Percentiles rank a stretch among this genome's conserved stretches.
Conservation (phyloP, 805 yeast genomes). For the Blastobotrys terrestris region DNA sequence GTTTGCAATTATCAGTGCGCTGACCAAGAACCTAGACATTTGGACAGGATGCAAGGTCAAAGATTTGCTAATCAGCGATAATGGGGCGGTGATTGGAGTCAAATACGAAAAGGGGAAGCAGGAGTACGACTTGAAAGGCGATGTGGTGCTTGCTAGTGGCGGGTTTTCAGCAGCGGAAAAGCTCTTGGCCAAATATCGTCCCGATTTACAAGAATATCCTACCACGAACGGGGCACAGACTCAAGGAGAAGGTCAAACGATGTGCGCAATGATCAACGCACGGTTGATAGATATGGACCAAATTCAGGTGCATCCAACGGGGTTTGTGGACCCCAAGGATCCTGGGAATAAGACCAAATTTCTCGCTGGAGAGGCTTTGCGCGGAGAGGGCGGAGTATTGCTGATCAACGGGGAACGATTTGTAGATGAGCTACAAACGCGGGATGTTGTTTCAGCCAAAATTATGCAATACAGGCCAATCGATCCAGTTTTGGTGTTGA, state of each 20-base stretch:
- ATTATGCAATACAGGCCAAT: conserved; percentile 37
- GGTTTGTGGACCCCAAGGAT: conserved; percentile 50
- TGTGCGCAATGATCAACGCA: conserved; percentile 40
- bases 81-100: conserved; percentile 37
- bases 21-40: conserved; percentile 41
- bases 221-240: conserved; percentile 58
- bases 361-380: conserved; percentile 58
- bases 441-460: conserved; percentile 55
- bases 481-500: conserved; percentile 37
- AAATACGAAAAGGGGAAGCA: conserved; percentile 33
- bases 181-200: conserved; percentile 48
- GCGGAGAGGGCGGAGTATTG: conserved; percentile 63
- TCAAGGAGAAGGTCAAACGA: conserved; percentile 57
- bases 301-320: conserved; percentile 66
- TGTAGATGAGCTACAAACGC: conserved; percentile 53
- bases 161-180: conserved; percentile 64
- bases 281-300: conserved; percentile 56
- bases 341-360: conserved; percentile 45
- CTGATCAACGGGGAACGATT: conserved; percentile 51
- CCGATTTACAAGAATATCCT: conserved; percentile 51
- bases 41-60: conserved; percentile 39
- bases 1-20: conserved; percentile 53
- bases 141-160: conserved; percentile 58
- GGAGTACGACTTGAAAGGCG: conserved; percentile 37
- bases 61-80: conserved; percentile 36